Conservation (phyloP, 1,284 basidiomycete species). For the Wolfiporia cocos region DNA sequence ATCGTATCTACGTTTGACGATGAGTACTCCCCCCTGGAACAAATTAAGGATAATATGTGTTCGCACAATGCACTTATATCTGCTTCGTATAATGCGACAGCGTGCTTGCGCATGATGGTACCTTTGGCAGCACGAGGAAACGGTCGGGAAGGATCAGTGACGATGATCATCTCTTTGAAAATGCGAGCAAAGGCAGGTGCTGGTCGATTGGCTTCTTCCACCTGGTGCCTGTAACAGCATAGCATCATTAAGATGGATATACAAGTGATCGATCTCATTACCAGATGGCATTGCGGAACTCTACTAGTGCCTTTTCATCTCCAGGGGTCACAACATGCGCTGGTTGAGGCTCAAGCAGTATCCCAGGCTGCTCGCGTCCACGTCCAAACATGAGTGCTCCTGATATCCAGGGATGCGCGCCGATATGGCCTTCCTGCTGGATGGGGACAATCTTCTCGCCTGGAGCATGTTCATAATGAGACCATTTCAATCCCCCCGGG, state of each 20-base stretch:
- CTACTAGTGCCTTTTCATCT: slow-evolving; percentile 15
- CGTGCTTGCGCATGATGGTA: slow-evolving; percentile 17
- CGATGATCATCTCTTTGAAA: slow-evolving; percentile 31
- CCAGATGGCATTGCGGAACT: slow-evolving; percentile 29
- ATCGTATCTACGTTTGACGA: background rate
- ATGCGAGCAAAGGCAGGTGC: slow-evolving; percentile 29
- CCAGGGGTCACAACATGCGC: slow-evolving; percentile 17
- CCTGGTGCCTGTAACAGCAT: slow-evolving; percentile 23
- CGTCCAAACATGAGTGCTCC: slow-evolving; percentile 33
- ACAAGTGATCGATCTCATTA: slow-evolving; percentile 10
- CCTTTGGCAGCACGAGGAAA: slow-evolving; percentile 26
- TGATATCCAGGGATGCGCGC: slow-evolving; percentile 23
- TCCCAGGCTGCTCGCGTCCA: slow-evolving; percentile 29
- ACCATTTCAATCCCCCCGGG: background rate
- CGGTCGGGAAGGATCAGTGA: slow-evolving; percentile 20
- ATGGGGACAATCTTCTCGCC: slow-evolving; percentile 24
- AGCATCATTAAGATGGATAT: no score
- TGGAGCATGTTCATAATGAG: background rate
- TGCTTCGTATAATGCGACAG: slow-evolving; percentile 20
- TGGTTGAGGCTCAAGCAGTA: slow-evolving; percentile 28
- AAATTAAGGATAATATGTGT: background rate
- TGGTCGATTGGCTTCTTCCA: slow-evolving; percentile 25
- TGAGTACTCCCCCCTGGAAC: background rate
- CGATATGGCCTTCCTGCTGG: slow-evolving; percentile 24
- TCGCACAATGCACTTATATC: slow-evolving; percentile 24